These are phyloP conservation scores for Sequoia sempervirens DNA, from an alignment of 75 land plant genomes.

Conservation along the genomic window DNA sequence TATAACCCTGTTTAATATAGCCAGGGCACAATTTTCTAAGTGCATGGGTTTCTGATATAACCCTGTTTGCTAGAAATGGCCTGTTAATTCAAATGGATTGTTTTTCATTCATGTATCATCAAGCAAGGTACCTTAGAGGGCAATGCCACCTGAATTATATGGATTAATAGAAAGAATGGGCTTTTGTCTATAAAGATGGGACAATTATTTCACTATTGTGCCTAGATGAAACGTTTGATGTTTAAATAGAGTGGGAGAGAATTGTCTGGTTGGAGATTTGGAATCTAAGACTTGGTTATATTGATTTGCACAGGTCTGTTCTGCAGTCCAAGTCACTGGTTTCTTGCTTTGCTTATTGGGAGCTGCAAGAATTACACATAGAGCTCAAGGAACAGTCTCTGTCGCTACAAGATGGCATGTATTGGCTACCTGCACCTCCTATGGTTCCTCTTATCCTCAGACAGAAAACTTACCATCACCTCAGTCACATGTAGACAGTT, in stretches of 20 bases:
- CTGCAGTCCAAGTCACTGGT: slow-evolving; percentile 71
- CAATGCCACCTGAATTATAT: too few relatives aligned
- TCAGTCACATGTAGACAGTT: neutral
- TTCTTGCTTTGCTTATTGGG: slow-evolving; percentile 69
- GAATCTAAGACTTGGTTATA: neutral
- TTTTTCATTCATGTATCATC: too few relatives aligned
- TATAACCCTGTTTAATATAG: too few relatives aligned
- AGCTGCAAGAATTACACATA: slow-evolving; percentile 76
- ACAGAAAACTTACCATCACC: slow-evolving; percentile 7
- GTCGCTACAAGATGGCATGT: slow-evolving; percentile 73
- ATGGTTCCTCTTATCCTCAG: neutral
- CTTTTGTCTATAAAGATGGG: too few relatives aligned
- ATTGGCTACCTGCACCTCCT: slow-evolving; percentile 35
- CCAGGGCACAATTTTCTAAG: too few relatives aligned
- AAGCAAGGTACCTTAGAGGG: too few relatives aligned
- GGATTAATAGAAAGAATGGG: too few relatives aligned
- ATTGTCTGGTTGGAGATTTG: neutral
- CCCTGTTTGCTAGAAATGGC: too few relatives aligned
- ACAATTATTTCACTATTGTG: neutral
- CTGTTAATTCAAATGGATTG: too few relatives aligned
- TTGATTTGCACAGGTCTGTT: slow-evolving; percentile 43
- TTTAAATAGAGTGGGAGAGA: neutral
- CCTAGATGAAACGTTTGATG: neutral
- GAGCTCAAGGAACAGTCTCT: slow-evolving; percentile 55
- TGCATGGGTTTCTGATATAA: too few relatives aligned